Evolutionary conservation across 176 grass and related monocot genomes (phyloP).

Genomic region (Cenchrus fungigraminus): DNA sequence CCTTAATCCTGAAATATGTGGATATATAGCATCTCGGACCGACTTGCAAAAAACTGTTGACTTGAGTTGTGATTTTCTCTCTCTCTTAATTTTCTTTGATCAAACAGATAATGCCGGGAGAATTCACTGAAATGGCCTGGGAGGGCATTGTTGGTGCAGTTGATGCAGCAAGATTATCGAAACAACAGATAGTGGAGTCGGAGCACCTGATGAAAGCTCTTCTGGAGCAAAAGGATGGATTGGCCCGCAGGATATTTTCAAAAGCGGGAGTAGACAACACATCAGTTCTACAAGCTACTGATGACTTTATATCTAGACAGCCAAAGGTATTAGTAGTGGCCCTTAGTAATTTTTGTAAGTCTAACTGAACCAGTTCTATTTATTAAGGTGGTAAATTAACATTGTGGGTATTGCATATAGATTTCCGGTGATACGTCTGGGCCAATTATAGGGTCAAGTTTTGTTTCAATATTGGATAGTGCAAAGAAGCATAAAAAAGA

Average conservation of each 20-base stretch:
- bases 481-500: slow-evolving; percentile 85
- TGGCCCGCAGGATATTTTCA: slow-evolving; percentile 86
- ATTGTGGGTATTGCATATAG: slow-evolving; percentile 46
- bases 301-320: slow-evolving; percentile 82
- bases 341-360: neutral
- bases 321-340: slow-evolving; percentile 58
- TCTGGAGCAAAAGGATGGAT: slow-evolving; percentile 93
- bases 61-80: neutral
- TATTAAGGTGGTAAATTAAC: neutral
- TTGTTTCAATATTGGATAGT: slow-evolving; percentile 70
- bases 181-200: slow-evolving; percentile 85
- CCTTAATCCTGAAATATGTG: neutral
- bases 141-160: slow-evolving; percentile 77
- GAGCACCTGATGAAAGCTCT: slow-evolving; percentile 98
- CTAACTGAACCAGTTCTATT: neutral
- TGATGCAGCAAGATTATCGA: slow-evolving; percentile 73
- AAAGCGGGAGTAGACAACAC: slow-evolving; percentile 91
- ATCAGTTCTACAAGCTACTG: slow-evolving; percentile 69
- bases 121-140: slow-evolving; percentile 91
- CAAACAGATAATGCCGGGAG: slow-evolving; percentile 60
- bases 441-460: slow-evolving; percentile 74
- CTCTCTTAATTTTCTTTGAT: neutral
- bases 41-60: neutral
- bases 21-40: neutral
- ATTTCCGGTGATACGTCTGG: slow-evolving; percentile 75